These are phyloP conservation scores for Sonneratia alba DNA, from an alignment of 345 rosid genomes.

Conservation along the genomic window DNA sequence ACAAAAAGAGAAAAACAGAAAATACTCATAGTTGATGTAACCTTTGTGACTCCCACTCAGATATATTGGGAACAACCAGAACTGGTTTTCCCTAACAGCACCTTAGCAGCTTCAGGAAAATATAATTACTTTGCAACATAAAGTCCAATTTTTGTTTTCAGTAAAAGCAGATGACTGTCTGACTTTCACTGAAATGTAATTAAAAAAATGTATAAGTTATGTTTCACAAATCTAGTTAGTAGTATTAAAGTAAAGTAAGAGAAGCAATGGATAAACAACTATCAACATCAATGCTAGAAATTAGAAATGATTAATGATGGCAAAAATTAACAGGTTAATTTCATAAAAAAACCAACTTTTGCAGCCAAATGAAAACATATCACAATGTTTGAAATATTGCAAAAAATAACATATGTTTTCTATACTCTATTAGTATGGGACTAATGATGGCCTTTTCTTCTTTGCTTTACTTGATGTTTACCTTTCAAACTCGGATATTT, in stretches of 20 bases:
- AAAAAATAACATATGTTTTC: not conserved
- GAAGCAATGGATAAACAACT: not conserved
- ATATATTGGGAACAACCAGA: not conserved
- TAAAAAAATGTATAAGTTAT: not conserved
- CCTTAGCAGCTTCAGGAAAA: not conserved
- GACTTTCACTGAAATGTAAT: not conserved
- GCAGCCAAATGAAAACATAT: not conserved
- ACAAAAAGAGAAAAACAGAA: not conserved
- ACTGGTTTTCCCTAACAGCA: not conserved
- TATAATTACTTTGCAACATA: not conserved
- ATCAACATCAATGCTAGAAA: not conserved
- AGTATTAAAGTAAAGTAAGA: not conserved
- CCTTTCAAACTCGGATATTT: not conserved
- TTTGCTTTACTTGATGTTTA: not conserved
- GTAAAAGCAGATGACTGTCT: not conserved
- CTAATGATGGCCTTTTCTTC: not conserved
- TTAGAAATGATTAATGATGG: not conserved
- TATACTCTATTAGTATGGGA: not conserved
- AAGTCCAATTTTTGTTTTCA: not conserved
- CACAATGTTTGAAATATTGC: not conserved
- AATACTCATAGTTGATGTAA: not conserved
- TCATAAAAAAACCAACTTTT: not conserved
- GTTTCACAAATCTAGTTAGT: not conserved
- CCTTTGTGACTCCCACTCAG: not conserved
- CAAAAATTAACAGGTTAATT: not conserved